A percentile compares a stretch with the other conserved stretches of the same genome.
These are phyloP conservation scores for Penicillium canariense DNA, from an alignment of 495 filamentous ascomycete species.

Conservation along the genomic window DNA sequence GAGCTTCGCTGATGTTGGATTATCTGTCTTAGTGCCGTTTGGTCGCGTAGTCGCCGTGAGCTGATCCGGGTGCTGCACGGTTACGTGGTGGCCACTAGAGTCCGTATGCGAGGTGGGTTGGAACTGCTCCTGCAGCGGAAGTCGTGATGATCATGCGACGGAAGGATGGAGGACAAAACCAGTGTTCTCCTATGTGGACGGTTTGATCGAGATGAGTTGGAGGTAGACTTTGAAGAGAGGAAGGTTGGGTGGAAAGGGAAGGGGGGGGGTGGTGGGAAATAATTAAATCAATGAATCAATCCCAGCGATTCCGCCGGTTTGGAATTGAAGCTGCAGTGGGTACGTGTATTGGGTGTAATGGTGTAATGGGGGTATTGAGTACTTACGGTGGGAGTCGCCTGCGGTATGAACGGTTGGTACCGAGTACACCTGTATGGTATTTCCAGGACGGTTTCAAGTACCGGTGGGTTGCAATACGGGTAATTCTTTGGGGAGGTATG, in stretches of 20 bases:
- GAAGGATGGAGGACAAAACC: slow-evolving; percentile 25
- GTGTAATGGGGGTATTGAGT: neutral
- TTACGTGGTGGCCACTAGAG: slow-evolving; percentile 42
- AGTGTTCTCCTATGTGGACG: slow-evolving; percentile 27
- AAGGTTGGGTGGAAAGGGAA: slow-evolving; percentile 2
- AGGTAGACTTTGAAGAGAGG: neutral
- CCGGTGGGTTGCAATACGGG: neutral
- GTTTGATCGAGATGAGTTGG: neutral
- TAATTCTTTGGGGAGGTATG: neutral
- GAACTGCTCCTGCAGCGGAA: slow-evolving; percentile 17
- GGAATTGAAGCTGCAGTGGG: slow-evolving; percentile 34
- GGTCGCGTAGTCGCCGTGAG: slow-evolving; percentile 23
- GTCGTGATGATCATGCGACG: slow-evolving; percentile 32
- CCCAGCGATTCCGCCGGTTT: slow-evolving; percentile 19
- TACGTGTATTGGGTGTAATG: slow-evolving; percentile 7
- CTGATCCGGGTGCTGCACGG: slow-evolving; percentile 39
- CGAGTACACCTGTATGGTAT: slow-evolving; percentile 9
- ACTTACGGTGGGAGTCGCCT: neutral
- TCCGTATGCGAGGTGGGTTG: slow-evolving; percentile 30
- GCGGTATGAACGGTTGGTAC: neutral
- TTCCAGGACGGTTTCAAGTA: neutral
- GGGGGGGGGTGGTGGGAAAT: slow-evolving; percentile 19
- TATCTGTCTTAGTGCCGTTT: slow-evolving; percentile 30
- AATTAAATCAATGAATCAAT: slow-evolving; percentile 33
- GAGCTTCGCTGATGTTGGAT: slow-evolving; percentile 31